phyloP scores from a whole-genome alignment of 768 basidiomycete genomes.

The Paxillus rubicundulus region DNA sequence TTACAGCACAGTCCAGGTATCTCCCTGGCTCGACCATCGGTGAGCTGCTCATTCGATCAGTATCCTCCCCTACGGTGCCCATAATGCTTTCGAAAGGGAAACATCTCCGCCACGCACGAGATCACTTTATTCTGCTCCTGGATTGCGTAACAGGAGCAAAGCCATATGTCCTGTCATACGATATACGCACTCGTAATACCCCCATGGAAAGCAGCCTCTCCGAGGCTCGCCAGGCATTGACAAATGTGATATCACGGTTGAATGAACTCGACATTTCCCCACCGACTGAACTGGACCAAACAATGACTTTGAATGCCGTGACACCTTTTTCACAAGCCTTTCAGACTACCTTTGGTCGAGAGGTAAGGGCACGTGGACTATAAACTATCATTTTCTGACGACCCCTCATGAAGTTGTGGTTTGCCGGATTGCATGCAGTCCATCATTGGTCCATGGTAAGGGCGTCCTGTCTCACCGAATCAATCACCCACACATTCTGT shows the following conservation, averaged over 20 bases:
- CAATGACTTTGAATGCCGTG: conserved; percentile 74
- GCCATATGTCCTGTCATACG: conserved; percentile 67
- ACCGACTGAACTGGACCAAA: conserved; percentile 46
- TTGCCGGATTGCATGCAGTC: conserved; percentile 79
- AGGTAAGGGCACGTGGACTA: conserved; percentile 43
- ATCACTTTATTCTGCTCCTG: conserved; percentile 72
- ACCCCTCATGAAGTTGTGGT: conserved; percentile 63
- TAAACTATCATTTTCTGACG: conserved; percentile 1
- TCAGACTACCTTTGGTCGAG: conserved; percentile 78
- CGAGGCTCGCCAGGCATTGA: conserved; percentile 57
- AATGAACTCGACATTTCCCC: conserved; percentile 46
- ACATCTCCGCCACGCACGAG: conserved; percentile 81
- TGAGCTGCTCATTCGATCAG: conserved; percentile 27
- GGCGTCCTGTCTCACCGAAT: background rate
- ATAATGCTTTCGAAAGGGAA: conserved; percentile 53
- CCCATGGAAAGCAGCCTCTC: conserved; percentile 74
- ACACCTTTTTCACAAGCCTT: conserved; percentile 76
- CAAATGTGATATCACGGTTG: conserved; percentile 54
- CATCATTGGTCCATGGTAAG: conserved; percentile 91
- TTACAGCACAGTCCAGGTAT: conserved; percentile 64
- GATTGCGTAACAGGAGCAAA: conserved; percentile 47
- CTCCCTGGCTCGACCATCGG: conserved; percentile 89
- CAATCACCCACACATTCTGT: conserved; percentile 5
- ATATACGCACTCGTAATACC: conserved; percentile 71
- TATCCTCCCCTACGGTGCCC: background rate